Evolutionary conservation across 2,329 filamentous ascomycete species (phyloP).

Genomic region (Fusarium sacchari): DNA sequence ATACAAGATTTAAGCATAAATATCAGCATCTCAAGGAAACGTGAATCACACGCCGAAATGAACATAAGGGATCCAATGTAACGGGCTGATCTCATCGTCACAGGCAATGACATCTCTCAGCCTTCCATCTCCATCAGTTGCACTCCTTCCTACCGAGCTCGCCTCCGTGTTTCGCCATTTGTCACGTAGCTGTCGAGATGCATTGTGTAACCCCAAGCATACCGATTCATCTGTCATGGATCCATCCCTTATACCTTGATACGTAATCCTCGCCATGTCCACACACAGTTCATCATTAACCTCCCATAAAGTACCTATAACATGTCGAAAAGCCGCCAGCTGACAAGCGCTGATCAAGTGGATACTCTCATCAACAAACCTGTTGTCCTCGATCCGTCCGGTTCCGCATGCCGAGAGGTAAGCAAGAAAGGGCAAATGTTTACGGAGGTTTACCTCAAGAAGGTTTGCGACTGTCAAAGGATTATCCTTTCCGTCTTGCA

Average conservation of each 20-base stretch:
- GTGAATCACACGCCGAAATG: neutral
- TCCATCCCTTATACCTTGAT: neutral
- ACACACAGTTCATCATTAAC: neutral
- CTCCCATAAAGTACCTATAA: neutral
- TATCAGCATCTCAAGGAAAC: no score
- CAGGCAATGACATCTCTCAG: neutral
- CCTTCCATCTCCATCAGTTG: neutral
- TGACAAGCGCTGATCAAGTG: conserved; percentile 2
- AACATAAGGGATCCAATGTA: neutral
- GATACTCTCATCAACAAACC: neutral
- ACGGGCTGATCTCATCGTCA: neutral
- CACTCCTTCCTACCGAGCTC: neutral
- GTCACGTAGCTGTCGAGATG: neutral
- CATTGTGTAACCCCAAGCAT: neutral
- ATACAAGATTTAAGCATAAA: no score
- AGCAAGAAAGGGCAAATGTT: neutral
- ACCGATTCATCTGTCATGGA: neutral
- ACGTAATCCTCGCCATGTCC: neutral
- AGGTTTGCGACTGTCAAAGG: neutral
- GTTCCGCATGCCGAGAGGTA: neutral
- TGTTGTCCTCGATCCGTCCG: neutral
- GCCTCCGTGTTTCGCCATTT: neutral
- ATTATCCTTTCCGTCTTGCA: neutral
- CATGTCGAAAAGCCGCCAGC: neutral
- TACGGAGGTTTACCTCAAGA: neutral